Conservation (phyloP, 176 grass and related monocot species). For the Musa itinerans region DNA sequence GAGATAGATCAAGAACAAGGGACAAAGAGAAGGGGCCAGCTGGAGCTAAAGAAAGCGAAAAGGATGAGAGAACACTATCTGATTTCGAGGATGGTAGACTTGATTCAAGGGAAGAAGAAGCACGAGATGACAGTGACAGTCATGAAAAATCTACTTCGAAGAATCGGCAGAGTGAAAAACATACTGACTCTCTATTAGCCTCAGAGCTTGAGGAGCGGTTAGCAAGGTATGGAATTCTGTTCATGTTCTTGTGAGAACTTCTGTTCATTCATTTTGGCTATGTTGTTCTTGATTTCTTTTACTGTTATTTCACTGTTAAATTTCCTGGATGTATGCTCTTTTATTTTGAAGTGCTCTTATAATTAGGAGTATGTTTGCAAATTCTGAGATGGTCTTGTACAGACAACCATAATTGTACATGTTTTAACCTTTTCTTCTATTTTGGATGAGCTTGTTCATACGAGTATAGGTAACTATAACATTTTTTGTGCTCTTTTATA, state of each 20-base stretch:
- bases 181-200: neutral
- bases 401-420: too few relatives aligned
- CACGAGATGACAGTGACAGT: neutral
- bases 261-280: neutral
- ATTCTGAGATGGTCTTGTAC: neutral
- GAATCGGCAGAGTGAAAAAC: constrained; percentile 3
- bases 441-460: too few relatives aligned
- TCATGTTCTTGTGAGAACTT: neutral
- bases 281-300: neutral
- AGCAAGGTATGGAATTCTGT: constrained; percentile 32
- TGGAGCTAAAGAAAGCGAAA: constrained; percentile 18
- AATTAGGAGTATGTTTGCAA: neutral
- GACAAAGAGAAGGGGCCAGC: constrained; percentile 22
- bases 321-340: neutral
- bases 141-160: neutral
- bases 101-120: neutral
- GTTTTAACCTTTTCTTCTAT: too few relatives aligned
- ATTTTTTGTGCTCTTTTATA: too few relatives aligned
- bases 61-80: constrained; percentile 30
- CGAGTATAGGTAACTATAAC: too few relatives aligned
- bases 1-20: constrained; percentile 45
- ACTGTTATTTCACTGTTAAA: neutral
- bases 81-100: constrained; percentile 6
- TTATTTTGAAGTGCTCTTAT: neutral
- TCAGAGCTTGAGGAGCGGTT: constrained; percentile 51